phyloP scores from a whole-genome alignment of 2,329 filamentous ascomycete species.

The Whalleya microplaca region DNA sequence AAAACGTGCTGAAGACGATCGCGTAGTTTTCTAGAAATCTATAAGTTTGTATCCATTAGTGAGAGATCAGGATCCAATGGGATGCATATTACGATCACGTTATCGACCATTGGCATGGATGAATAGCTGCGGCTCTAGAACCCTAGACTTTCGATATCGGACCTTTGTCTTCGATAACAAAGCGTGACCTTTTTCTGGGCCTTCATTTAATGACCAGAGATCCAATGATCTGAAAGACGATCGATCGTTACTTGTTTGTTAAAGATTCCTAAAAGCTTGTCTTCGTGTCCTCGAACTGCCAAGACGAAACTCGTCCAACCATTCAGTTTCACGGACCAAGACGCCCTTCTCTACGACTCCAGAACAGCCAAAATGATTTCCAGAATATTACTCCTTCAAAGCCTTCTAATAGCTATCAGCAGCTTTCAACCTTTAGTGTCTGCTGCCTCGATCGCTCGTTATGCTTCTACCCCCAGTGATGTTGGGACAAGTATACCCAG shows the following conservation, averaged over 20 bases:
- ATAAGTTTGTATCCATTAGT: not conserved
- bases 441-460: not conserved
- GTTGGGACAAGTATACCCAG: not conserved
- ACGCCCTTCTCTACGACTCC: not conserved
- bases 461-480: not conserved
- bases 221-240: not conserved
- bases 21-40: not conserved
- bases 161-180: not conserved
- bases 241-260: not conserved
- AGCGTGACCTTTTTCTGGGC: not conserved
- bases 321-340: not conserved
- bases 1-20: not conserved
- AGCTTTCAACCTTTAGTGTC: not conserved
- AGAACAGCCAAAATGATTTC: not conserved
- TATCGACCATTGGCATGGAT: too few relatives aligned
- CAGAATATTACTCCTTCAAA: not conserved
- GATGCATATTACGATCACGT: too few relatives aligned
- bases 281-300: not conserved
- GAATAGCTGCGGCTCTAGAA: not conserved
- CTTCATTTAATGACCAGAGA: not conserved
- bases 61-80: not conserved
- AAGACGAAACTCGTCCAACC: not conserved
- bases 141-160: not conserved
- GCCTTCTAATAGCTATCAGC: not conserved
- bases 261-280: not conserved